These are phyloP conservation scores for Kodamaea suecica DNA, from an alignment of 1,139 yeast species.

Conservation along the genomic window DNA sequence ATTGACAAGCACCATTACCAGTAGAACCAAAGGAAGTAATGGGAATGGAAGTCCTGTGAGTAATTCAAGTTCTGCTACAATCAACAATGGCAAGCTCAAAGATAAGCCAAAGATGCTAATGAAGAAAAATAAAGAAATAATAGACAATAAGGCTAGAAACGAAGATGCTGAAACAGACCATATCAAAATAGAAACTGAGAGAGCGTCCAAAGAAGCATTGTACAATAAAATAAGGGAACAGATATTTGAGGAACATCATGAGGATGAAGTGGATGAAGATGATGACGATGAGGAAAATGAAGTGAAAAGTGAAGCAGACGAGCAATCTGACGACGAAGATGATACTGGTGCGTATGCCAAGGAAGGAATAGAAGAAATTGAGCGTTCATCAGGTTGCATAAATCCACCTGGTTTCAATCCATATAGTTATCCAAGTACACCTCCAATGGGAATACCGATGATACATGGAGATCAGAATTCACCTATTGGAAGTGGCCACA, in stretches of 20 bases:
- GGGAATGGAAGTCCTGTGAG: neutral
- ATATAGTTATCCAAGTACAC: neutral
- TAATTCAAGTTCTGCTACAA: too few relatives aligned
- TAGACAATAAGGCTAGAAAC: neutral
- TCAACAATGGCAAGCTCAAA: neutral
- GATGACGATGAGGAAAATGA: slow-evolving; percentile 16
- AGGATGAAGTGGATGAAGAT: slow-evolving; percentile 19
- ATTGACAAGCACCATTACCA: neutral
- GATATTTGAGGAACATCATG: slow-evolving; percentile 31
- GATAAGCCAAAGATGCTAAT: slow-evolving; percentile 20
- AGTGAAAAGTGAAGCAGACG: neutral
- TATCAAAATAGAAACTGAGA: slow-evolving; percentile 21
- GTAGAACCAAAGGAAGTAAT: neutral
- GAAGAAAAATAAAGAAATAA: slow-evolving; percentile 15
- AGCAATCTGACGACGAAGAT: neutral
- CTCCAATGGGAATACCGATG: neutral
- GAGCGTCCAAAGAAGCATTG: slow-evolving; percentile 36
- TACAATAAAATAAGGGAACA: slow-evolving; percentile 45
- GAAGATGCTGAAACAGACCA: slow-evolving; percentile 3
- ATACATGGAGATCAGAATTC: neutral
- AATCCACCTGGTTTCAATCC: neutral
- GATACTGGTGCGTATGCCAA: too few relatives aligned
- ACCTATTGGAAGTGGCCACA: neutral
- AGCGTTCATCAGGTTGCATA: neutral
- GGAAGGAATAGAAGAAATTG: neutral